A percentile compares a stretch with the other conserved stretches of the same genome.
Conservation (phyloP, 768 basidiomycete species). For the Phlegmacium glaucopus region DNA sequence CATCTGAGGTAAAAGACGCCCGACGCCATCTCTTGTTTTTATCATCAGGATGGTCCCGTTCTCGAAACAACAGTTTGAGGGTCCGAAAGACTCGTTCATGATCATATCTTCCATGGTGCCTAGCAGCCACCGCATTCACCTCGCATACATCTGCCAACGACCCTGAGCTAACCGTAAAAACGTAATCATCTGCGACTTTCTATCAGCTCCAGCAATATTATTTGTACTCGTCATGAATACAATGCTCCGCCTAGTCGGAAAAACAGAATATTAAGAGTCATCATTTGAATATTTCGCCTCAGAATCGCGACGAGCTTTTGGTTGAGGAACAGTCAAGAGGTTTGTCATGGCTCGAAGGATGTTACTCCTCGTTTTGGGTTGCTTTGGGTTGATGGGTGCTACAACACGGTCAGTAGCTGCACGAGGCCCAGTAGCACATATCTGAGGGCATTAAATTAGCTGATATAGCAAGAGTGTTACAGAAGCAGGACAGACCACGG, state of each 20-base stretch:
- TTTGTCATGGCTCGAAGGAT: constrained; percentile 79
- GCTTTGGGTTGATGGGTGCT: constrained; percentile 34
- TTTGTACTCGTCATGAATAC: constrained; percentile 55
- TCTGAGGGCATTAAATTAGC: constrained; percentile 17
- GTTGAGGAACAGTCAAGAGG: constrained; percentile 60
- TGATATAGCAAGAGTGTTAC: neutral
- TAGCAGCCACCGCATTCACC: constrained; percentile 59
- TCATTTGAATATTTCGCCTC: constrained; percentile 40
- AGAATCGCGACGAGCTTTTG: constrained; percentile 36
- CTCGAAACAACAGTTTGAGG: constrained; percentile 46
- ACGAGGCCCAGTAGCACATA: constrained; percentile 44
- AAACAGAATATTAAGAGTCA: constrained; percentile 37
- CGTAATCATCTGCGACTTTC: constrained; percentile 61
- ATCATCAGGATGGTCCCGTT: constrained; percentile 12
- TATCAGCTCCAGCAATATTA: constrained; percentile 48
- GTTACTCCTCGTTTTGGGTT: constrained; percentile 49
- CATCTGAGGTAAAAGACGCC: constrained; percentile 24
- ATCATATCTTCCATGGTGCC: constrained; percentile 54
- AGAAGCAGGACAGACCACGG: constrained; percentile 26
- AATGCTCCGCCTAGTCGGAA: constrained; percentile 50
- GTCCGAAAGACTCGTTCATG: constrained; percentile 69
- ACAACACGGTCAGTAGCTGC: constrained; percentile 57
- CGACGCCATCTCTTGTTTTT: neutral
- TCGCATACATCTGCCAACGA: constrained; percentile 47
- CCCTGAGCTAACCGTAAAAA: constrained; percentile 39